These are phyloP conservation scores for Nitzschia putrida DNA, from an alignment of 108 stramenopile species.

Conservation along the genomic window DNA sequence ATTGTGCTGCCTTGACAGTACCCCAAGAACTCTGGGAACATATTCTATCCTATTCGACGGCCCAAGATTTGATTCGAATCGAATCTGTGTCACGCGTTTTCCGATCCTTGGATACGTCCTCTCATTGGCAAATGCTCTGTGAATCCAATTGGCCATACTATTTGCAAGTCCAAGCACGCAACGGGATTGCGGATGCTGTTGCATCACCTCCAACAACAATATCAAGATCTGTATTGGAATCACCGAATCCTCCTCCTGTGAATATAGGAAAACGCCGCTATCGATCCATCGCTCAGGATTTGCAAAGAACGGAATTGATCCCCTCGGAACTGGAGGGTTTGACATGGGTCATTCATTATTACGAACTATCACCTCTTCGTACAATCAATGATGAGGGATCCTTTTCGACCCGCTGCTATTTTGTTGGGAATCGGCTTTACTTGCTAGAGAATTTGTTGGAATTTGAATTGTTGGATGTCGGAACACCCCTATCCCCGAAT, in stretches of 20 bases:
- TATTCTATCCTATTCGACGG: not conserved
- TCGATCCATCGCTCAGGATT: constrained; percentile 9
- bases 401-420: not conserved
- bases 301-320: constrained; percentile 4
- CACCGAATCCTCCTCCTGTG: not conserved
- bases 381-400: not conserved
- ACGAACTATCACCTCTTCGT: not conserved
- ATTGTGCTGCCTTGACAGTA: not conserved
- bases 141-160: not conserved
- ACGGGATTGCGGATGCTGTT: not conserved
- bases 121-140: constrained; percentile 1
- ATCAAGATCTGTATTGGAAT: not conserved
- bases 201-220: not conserved
- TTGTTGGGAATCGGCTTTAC: not conserved
- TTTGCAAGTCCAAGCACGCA: not conserved
- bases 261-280: not conserved
- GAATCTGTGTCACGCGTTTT: not conserved
- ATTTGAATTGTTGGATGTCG: constrained; percentile 5
- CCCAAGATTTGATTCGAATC: not conserved
- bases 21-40: constrained; percentile 1
- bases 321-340: constrained; percentile 10
- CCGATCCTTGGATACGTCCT: not conserved
- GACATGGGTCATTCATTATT: constrained; percentile 2
- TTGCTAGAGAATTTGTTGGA: not conserved
- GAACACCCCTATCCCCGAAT: not conserved